Conservation (phyloP, 2,329 filamentous ascomycete genomes). For the Calonectria hawksworthii region DNA sequence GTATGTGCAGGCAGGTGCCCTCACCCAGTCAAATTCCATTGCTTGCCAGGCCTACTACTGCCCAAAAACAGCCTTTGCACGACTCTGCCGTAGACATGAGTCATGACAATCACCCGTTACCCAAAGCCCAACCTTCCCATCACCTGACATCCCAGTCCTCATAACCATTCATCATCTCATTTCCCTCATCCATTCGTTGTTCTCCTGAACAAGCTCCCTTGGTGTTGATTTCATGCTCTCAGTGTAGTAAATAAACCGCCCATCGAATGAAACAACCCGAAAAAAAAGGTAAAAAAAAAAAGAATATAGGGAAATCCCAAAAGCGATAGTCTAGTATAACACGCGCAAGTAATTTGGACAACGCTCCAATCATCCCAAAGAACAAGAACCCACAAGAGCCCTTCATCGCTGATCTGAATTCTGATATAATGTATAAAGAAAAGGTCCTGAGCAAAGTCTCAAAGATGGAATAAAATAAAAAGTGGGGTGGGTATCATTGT, state of each 20-base stretch:
- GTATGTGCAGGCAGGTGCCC: conserved; percentile 5
- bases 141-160: conserved; percentile 18
- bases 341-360: conserved; percentile 33
- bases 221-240: neutral
- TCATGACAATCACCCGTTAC: conserved; percentile 15
- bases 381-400: conserved; percentile 24
- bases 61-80: conserved; percentile 24
- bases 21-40: conserved; percentile 6
- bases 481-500: conserved; percentile 43
- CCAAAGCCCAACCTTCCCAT: conserved; percentile 26
- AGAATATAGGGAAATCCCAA: conserved; percentile 26
- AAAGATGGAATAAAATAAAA: conserved; percentile 28
- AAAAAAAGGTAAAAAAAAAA: conserved; percentile 15
- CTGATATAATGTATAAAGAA: conserved; percentile 34
- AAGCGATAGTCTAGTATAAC: conserved; percentile 41
- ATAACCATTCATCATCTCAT: conserved; percentile 39
- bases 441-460: neutral
- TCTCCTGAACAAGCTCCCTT: conserved; percentile 9
- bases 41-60: conserved; percentile 9
- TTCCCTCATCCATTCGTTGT: conserved; percentile 28
- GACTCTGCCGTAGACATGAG: conserved; percentile 17
- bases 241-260: conserved; percentile 38
- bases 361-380: conserved; percentile 37
- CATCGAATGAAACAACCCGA: conserved; percentile 29
- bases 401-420: conserved; percentile 35